A percentile compares a stretch with the other conserved stretches of the same genome.
Conservation (phyloP, 495 filamentous ascomycete species). For the Penicillium taxi region DNA sequence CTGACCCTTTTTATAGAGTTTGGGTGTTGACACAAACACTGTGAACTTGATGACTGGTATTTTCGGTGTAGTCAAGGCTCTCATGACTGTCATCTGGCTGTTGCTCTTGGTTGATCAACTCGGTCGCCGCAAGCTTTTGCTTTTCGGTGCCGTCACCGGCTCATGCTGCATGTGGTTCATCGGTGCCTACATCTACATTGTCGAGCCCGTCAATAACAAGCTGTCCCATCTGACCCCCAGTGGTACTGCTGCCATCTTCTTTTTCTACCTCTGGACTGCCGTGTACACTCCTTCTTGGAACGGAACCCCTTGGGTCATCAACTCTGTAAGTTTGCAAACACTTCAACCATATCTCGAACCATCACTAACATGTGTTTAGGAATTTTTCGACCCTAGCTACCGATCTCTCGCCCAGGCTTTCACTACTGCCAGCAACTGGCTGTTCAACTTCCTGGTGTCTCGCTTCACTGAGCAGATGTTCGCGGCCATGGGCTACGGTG, state of each 20-base stretch:
- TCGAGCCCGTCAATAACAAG: constrained; percentile 40
- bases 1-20: constrained; percentile 11
- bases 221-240: constrained; percentile 37
- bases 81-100: constrained; percentile 54
- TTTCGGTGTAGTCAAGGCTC: constrained; percentile 46
- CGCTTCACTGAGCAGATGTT: constrained; percentile 75
- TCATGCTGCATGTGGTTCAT: constrained; percentile 68
- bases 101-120: constrained; percentile 64
- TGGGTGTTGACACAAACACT: constrained; percentile 42
- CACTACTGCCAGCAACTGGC: constrained; percentile 64
- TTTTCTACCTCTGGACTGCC: constrained; percentile 72
- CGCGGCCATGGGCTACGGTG: constrained; percentile 57
- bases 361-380: constrained; percentile 31
- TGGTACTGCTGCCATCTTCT: constrained; percentile 62
- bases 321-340: constrained; percentile 24
- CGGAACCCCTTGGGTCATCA: constrained; percentile 57
- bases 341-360: not conserved
- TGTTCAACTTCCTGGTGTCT: constrained; percentile 67
- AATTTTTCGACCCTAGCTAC: constrained; percentile 56
- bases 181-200: constrained; percentile 56
- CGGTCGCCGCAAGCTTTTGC: constrained; percentile 58
- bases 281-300: constrained; percentile 71
- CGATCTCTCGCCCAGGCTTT: constrained; percentile 61
- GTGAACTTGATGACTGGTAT: constrained; percentile 42
- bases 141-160: constrained; percentile 62